Percentiles rank a stretch among this genome's conserved stretches.
These are phyloP conservation scores for Vitis hybrid DNA, from an alignment of 177 flowering plant species.

Conservation along the genomic window DNA sequence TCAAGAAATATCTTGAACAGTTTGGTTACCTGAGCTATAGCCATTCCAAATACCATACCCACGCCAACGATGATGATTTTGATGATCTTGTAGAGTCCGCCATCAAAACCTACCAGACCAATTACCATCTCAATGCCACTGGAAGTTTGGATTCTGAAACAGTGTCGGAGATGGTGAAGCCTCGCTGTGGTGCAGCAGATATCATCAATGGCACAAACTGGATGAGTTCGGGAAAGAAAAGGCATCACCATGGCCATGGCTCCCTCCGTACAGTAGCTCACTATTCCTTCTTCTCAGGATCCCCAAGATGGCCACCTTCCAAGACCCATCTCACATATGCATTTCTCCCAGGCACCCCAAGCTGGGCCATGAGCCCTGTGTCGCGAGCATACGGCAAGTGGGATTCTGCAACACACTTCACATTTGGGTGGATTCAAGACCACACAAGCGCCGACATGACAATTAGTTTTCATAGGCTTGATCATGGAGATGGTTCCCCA, in stretches of 20 bases:
- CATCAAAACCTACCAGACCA: constrained; percentile 36
- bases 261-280: constrained; percentile 2
- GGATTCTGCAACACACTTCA: constrained; percentile 12
- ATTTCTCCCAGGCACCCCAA: background rate
- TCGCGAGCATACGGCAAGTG: constrained; percentile 1
- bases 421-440: background rate
- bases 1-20: constrained; percentile 18
- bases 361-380: background rate
- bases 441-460: background rate
- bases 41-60: background rate
- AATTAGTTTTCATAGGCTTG: background rate
- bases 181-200: constrained; percentile 41
- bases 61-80: constrained; percentile 20
- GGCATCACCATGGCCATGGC: background rate
- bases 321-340: constrained; percentile 16
- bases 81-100: constrained; percentile 37
- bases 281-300: constrained; percentile 6
- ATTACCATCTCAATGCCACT: constrained; percentile 30
- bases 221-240: background rate
- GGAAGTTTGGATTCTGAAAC: constrained; percentile 33
- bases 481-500: background rate
- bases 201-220: constrained; percentile 17
- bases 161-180: constrained; percentile 17
- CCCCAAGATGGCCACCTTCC: constrained; percentile 19
- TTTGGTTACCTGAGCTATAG: constrained; percentile 5